Conservation (phyloP, 176 grass and related monocot species). For the Tuctoria greenei region DNA sequence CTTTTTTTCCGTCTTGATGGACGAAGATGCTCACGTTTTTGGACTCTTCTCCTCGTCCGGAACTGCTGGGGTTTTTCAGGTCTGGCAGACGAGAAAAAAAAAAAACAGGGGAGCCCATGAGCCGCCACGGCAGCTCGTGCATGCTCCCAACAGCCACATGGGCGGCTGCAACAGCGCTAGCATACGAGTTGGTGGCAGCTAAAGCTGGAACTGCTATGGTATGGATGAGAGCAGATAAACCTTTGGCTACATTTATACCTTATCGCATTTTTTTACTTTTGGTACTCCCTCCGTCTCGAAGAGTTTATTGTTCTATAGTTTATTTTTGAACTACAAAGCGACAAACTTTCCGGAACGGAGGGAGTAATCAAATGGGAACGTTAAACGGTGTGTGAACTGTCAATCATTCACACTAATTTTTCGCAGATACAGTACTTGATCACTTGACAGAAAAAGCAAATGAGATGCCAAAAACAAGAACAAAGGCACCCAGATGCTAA, state of each 20-base stretch:
- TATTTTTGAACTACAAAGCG: no score
- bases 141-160: slow-evolving; percentile 2
- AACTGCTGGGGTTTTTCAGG: background rate
- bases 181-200: background rate
- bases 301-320: no score
- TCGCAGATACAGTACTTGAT: no score
- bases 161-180: background rate
- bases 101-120: background rate
- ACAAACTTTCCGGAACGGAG: no score
- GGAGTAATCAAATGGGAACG: background rate
- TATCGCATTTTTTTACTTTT: background rate
- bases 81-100: background rate
- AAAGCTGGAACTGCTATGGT: background rate
- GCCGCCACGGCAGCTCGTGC: background rate
- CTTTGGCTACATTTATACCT: background rate
- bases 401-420: no score
- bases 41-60: background rate
- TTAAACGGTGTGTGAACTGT: no score
- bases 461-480: no score
- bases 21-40: background rate
- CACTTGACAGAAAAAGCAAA: no score
- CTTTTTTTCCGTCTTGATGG: background rate
- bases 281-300: no score
- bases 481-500: background rate
- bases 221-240: background rate